Conservation (phyloP, 2,329 filamentous ascomycete species). For the Alternaria metachromatica region DNA sequence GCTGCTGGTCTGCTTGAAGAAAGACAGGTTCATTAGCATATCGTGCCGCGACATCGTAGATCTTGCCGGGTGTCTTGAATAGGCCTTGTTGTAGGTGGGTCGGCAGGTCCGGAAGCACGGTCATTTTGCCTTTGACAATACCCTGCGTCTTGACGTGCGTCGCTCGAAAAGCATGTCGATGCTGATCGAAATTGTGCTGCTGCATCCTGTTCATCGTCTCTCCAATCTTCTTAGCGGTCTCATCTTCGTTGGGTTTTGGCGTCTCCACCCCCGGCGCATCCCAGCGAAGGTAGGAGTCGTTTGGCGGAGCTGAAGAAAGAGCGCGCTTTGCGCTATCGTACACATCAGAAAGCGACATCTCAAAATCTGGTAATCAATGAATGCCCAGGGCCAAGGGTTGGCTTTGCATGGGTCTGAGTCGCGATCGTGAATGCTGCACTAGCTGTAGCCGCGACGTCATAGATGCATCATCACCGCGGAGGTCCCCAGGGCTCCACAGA, state of each 20-base stretch:
- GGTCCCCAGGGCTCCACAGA: background rate
- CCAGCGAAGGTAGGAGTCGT: constrained; percentile 34
- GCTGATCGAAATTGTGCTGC: constrained; percentile 51
- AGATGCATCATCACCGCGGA: constrained; percentile 10
- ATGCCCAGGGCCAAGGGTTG: background rate
- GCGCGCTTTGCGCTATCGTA: constrained; percentile 18
- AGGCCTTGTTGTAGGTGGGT: constrained; percentile 47
- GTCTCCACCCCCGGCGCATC: constrained; percentile 45
- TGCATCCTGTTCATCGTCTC: constrained; percentile 49
- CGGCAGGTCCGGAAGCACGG: constrained; percentile 25
- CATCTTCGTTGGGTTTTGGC: constrained; percentile 40
- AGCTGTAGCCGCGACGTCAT: constrained; percentile 11
- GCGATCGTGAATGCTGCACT: background rate
- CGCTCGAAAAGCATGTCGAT: constrained; percentile 47
- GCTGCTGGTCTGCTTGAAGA: constrained; percentile 45
- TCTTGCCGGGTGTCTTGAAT: constrained; percentile 40
- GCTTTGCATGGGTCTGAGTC: background rate
- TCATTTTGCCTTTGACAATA: constrained; percentile 30
- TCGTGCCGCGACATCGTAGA: constrained; percentile 46
- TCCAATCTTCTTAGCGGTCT: constrained; percentile 45
- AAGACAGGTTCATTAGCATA: constrained; percentile 48
- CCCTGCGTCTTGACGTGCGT: constrained; percentile 39
- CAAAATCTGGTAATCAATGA: background rate
- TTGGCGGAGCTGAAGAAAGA: constrained; percentile 26
- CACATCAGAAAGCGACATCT: constrained; percentile 10